These are phyloP conservation scores for Alternaria brassicicola DNA, from an alignment of 2,329 filamentous ascomycete genomes.

Conservation along the genomic window DNA sequence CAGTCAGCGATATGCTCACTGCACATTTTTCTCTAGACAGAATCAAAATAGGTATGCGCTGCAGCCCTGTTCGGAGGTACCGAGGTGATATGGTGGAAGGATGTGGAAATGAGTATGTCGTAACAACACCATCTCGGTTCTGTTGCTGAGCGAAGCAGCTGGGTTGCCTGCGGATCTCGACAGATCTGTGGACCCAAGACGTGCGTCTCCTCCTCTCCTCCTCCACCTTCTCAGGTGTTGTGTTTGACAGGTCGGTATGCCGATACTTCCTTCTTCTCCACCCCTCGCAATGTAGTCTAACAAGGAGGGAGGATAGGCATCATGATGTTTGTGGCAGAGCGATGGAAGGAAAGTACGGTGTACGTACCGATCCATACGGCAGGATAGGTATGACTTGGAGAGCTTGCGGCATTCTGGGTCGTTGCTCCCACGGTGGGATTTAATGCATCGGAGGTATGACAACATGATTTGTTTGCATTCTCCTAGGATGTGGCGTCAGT, in stretches of 20 bases:
- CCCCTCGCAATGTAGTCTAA: background rate
- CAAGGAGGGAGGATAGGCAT: background rate
- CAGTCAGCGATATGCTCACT: slow-evolving; percentile 27
- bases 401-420: slow-evolving; percentile 82
- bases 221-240: slow-evolving; percentile 34
- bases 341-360: slow-evolving; percentile 1
- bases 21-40: slow-evolving; percentile 12
- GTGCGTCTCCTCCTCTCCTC: slow-evolving; percentile 8
- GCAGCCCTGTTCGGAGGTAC: slow-evolving; percentile 26
- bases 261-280: slow-evolving; percentile 34
- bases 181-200: slow-evolving; percentile 31
- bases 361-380: slow-evolving; percentile 90
- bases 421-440: slow-evolving; percentile 81
- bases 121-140: slow-evolving; percentile 17
- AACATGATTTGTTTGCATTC: slow-evolving; percentile 93
- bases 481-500: slow-evolving; percentile 59
- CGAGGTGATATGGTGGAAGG: slow-evolving; percentile 32
- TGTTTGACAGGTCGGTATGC: slow-evolving; percentile 44
- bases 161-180: slow-evolving; percentile 36
- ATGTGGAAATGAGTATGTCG: slow-evolving; percentile 22
- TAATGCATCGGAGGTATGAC: slow-evolving; percentile 85
- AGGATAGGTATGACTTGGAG: slow-evolving; percentile 86
- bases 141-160: slow-evolving; percentile 22
- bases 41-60: background rate
- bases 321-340: background rate